Evolutionary conservation across 106 monocot genomes (phyloP).

Genomic region (Vanilla planifolia): DNA sequence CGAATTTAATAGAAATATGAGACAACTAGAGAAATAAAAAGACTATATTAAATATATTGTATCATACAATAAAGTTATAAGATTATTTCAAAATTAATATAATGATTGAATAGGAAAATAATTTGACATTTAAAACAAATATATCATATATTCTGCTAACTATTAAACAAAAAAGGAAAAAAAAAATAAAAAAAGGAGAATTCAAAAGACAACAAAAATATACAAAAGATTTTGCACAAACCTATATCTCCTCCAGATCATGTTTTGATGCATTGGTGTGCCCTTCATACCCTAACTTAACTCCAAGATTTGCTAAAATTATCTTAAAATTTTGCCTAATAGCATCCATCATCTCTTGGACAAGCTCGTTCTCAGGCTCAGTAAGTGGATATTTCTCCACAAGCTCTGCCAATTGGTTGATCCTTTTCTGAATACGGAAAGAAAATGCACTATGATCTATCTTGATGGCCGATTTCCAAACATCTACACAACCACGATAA

Average conservation of each 20-base stretch:
- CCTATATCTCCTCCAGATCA: conserved; percentile 23
- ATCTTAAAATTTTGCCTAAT: conserved; percentile 58
- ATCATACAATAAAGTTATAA: too few species aligned
- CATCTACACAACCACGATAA: conserved; percentile 55
- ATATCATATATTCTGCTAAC: too few species aligned
- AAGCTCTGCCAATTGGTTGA: conserved; percentile 37
- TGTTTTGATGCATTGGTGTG: conserved; percentile 16
- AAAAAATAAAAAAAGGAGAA: too few species aligned
- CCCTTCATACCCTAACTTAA: conserved; percentile 64
- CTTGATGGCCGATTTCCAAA: conserved; percentile 46
- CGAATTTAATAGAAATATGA: too few species aligned
- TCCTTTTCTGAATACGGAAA: conserved; percentile 39
- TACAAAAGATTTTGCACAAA: neutral
- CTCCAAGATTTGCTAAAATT: conserved; percentile 41
- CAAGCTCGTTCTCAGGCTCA: conserved; percentile 52
- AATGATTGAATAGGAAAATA: too few species aligned
- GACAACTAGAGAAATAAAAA: too few species aligned
- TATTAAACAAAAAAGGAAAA: too few species aligned
- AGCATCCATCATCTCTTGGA: conserved; percentile 48
- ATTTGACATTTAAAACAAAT: too few species aligned
- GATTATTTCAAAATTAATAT: too few species aligned
- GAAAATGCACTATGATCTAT: conserved; percentile 40
- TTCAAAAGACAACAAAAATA: neutral
- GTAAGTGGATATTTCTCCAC: conserved; percentile 37
- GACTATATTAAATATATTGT: too few species aligned